Evolutionary conservation across 2,329 filamentous ascomycete genomes (phyloP).

Genomic region (Arthrobotrys megalospora): DNA sequence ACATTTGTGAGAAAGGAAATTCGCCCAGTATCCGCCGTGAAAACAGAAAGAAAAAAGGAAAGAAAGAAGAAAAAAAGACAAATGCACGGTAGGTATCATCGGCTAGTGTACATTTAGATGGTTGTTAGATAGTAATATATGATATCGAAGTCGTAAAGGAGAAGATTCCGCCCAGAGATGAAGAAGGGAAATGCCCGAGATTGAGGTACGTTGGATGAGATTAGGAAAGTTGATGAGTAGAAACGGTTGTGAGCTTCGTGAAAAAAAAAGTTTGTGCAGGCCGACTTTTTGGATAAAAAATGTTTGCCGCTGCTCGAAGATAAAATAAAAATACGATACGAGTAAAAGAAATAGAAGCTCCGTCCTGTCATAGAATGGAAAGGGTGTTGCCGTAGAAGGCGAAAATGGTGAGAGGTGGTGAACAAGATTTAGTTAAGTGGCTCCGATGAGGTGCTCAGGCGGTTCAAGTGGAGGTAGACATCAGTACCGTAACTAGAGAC

Average conservation of each 20-base stretch:
- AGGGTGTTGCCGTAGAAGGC: background rate
- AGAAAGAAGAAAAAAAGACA: conserved; percentile 19
- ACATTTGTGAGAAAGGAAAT: conserved; percentile 19
- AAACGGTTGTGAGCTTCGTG: conserved; percentile 1
- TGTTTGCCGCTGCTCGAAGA: background rate
- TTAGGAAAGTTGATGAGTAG: conserved; percentile 33
- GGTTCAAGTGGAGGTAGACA: conserved; percentile 97
- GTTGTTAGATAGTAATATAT: conserved; percentile 51
- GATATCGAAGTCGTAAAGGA: conserved; percentile 45
- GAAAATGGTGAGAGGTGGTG: background rate
- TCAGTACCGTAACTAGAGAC: conserved; percentile 90
- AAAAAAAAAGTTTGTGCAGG: background rate
- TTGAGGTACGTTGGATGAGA: conserved; percentile 21
- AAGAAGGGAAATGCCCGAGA: conserved; percentile 10
- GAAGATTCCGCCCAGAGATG: conserved; percentile 39
- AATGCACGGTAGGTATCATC: conserved; percentile 56
- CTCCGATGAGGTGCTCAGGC: conserved; percentile 93
- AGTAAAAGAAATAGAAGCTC: conserved; percentile 17
- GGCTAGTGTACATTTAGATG: conserved; percentile 56
- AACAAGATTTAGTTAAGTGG: conserved; percentile 73
- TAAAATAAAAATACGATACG: conserved; percentile 21
- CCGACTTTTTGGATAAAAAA: background rate
- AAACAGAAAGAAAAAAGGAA: conserved; percentile 17
- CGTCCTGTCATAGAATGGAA: background rate
- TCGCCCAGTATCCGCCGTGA: conserved; percentile 26